Evolutionary conservation across 2,329 filamentous ascomycete species (phyloP), one percentile per base, ranked within the genome.

Genomic region (Magnaporthales sp.): DNA sequence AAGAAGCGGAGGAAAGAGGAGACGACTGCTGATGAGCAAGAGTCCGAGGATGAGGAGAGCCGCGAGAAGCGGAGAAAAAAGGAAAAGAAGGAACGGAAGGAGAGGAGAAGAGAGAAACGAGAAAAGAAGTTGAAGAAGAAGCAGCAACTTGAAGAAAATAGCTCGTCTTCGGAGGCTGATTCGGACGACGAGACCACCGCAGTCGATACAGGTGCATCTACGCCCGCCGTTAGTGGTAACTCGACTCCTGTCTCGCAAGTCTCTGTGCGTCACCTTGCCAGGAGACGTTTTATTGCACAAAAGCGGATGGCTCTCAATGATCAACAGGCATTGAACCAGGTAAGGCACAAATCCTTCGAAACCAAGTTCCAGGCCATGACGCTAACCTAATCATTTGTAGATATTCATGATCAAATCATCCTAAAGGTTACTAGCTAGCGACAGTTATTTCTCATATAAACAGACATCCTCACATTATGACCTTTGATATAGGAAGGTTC

Each of bases 281-380:
- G 94, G 69, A 88, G 91, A 71, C 85, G 92, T 68, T 92, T 93
- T 77, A 97, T 98, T 73, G 90, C 90, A 67, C 91, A 95, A 72
- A 98, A 98, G 81, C 89, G 88, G 72, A 86, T 89, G 80, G 93
- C 93, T 2, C 85, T 93, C 67, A 85, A 92, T 80, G 91, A 97
- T 76, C 84, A 89, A 63, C 88, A 90, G 73, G 91, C 93, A 15
- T 78, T 98, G 74, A 94, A 93, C 76, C 93, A 97, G 87, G 91
- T 93, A 79, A 76, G 80, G 70, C 32, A 54, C 60, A 66, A 58
- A 19, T n/a, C 15, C 51, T 19, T 24, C 13, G 26, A 30, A 8
- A 13, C 51, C 29, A 62, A 60, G 11, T 54, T 22, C 24, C 22
- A 27, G 54, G 9, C 30, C 4, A 32, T 19, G 63, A 32, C 67